Evolutionary conservation across 345 rosid genomes (phyloP).

Genomic region (Mercurialis annua): DNA sequence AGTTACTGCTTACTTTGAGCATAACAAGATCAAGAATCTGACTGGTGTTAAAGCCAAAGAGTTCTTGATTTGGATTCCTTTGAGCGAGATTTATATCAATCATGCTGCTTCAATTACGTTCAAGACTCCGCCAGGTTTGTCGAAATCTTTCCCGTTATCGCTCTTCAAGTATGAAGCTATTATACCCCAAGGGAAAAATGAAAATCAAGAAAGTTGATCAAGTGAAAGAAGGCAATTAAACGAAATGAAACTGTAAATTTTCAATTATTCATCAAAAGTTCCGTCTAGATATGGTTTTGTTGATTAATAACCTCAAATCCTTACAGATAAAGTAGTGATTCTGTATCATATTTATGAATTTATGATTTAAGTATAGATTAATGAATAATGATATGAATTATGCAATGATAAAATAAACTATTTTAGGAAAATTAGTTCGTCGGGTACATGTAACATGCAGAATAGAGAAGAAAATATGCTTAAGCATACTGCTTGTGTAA

Average conservation of each 20-base stretch:
- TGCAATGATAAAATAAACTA: neutral
- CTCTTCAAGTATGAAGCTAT: slow-evolving; percentile 14
- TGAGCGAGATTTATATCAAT: slow-evolving; percentile 20
- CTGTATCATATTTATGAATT: neutral
- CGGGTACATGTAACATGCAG: neutral
- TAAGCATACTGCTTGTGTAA: neutral
- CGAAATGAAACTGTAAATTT: slow-evolving; percentile 5
- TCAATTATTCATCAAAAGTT: neutral
- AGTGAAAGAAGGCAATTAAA: neutral
- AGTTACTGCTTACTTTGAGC: slow-evolving; percentile 26
- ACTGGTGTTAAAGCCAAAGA: slow-evolving; percentile 35
- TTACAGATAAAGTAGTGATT: neutral
- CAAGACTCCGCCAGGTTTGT: slow-evolving; percentile 26
- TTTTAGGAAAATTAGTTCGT: neutral
- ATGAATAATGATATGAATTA: neutral
- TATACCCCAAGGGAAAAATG: neutral
- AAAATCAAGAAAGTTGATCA: slow-evolving; percentile 3
- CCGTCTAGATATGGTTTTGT: neutral
- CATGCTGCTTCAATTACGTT: slow-evolving; percentile 18
- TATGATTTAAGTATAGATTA: neutral
- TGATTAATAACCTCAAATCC: neutral
- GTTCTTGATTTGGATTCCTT: slow-evolving; percentile 28
- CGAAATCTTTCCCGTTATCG: slow-evolving; percentile 25
- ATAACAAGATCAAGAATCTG: slow-evolving; percentile 27
- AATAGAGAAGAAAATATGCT: slow-evolving; percentile 3